Base-by-base conservation (phyloP, 108 stramenopile genomes). In the Pseudonitzschia multiseries region DNA sequence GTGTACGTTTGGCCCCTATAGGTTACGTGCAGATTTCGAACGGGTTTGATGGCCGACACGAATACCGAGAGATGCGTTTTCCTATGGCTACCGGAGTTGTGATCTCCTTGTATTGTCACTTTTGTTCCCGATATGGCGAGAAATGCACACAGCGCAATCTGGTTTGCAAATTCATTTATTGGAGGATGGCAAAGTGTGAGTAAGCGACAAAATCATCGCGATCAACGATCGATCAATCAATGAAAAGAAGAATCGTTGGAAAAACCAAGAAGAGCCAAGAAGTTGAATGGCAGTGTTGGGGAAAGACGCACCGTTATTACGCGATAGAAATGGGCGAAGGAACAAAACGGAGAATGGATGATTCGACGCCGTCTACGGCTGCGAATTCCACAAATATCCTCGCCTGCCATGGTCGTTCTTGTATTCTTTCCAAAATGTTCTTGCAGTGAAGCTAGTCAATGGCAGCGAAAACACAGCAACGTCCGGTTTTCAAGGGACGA, bases 1-100 rank as follows among this genome's bases (percentile, higher is more conserved):
- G 46, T 50, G 0, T 48, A 50, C 0, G 66, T 67, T 50, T 67
- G 46, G 44, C 46, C 66, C 46, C 66, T 14, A 22, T 40, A 67
- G 44, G 66, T 67, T 22, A 67, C 66, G 18, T 67, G 66, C 21
- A 67, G 8, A 24, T 67, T 67, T 36, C 46, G 43, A 21, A 67
- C 26, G 0, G 66, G 66, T 17, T 67, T 67, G n/a, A 67, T 50
- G 8, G 66, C 66, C 29, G 33, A 62, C 14, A 40, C 61, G 31
- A 62, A 62, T 40, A 62, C 2, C 24, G 54, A 56, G 24, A 26
- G 2, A 10, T 26, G 13, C 2, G 13, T 56, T 26, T 26, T 56
- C 1, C 26, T 26, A 10, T 56, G 12, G 54, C 26, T 56, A 10
- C 2, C 10, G 20, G 17, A 20, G n/a, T 26, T 56, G 2, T 26